A percentile compares a stretch with the other conserved stretches of the same genome.
phyloP scores from a whole-genome alignment of 345 rosid species.

The Abelmoschus esculentus region DNA sequence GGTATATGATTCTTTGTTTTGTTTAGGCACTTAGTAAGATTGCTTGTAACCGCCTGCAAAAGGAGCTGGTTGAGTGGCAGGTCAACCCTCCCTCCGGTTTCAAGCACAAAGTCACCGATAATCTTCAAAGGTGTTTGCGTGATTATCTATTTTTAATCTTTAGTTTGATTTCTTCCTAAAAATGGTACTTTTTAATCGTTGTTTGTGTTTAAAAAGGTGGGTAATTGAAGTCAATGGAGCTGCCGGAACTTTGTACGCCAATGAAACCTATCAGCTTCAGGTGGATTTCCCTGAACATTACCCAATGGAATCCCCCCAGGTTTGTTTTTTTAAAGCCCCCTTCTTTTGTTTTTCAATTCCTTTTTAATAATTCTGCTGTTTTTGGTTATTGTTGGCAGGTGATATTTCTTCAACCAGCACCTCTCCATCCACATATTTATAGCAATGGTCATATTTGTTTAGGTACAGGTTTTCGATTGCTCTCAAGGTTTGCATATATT shows the following conservation, averaged over 20 bases:
- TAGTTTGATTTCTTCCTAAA: neutral
- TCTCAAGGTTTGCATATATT: neutral
- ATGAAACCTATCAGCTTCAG: conserved; percentile 90
- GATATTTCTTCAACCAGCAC: conserved; percentile 80
- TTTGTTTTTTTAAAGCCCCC: conserved; percentile 2
- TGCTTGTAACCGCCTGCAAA: conserved; percentile 89
- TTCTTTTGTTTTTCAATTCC: neutral
- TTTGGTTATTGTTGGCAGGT: conserved; percentile 36
- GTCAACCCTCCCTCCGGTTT: conserved; percentile 86
- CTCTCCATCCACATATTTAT: conserved; percentile 89
- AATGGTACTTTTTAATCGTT: neutral
- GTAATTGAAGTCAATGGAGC: conserved; percentile 86
- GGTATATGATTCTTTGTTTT: neutral
- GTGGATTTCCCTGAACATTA: conserved; percentile 98
- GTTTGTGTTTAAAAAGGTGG: conserved; percentile 43
- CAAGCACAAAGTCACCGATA: conserved; percentile 83
- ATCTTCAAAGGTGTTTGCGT: conserved; percentile 64
- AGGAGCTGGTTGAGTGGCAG: conserved; percentile 96
- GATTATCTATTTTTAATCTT: neutral
- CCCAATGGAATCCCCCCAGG: conserved; percentile 99
- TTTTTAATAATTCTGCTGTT: neutral
- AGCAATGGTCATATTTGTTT: conserved; percentile 98
- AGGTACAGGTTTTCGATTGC: conserved; percentile 34
- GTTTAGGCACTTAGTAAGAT: conserved; percentile 59
- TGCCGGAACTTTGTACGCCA: conserved; percentile 73